Evolutionary conservation across 2,329 filamentous ascomycete genomes (phyloP).

Genomic region (Colletotrichum tamarilloi): DNA sequence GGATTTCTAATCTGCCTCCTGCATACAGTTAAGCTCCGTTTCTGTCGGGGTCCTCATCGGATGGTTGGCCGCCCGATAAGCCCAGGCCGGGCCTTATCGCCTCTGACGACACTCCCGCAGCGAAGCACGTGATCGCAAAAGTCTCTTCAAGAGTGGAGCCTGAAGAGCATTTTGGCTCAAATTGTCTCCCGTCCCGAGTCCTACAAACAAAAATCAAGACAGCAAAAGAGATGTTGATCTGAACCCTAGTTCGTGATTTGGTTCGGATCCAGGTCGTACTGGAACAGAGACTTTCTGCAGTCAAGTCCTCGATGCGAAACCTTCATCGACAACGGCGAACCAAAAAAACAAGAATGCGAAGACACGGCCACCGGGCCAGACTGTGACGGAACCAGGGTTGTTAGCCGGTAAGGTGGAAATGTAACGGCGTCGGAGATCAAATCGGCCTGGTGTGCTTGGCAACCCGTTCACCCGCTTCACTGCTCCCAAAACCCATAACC

Average conservation of each 20-base stretch:
- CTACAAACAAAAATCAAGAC: background rate
- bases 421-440: conserved; percentile 14
- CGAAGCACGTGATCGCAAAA: conserved; percentile 14
- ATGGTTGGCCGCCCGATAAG: conserved; percentile 28
- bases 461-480: conserved; percentile 15
- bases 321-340: background rate
- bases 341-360: background rate
- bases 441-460: conserved; percentile 4
- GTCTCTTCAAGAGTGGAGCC: too few relatives aligned
- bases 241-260: background rate
- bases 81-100: conserved; percentile 5
- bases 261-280: background rate
- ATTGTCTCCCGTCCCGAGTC: background rate
- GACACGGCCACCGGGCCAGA: background rate
- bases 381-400: background rate
- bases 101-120: conserved; percentile 12
- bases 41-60: conserved; percentile 19
- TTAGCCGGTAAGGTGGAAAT: background rate
- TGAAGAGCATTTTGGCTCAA: background rate
- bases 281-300: background rate
- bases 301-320: background rate
- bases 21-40: conserved; percentile 18
- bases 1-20: conserved; percentile 22
- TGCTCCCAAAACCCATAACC: background rate
- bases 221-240: background rate